Evolutionary conservation across 257 asterid species (phyloP).

Genomic region (Ballota nigra): DNA sequence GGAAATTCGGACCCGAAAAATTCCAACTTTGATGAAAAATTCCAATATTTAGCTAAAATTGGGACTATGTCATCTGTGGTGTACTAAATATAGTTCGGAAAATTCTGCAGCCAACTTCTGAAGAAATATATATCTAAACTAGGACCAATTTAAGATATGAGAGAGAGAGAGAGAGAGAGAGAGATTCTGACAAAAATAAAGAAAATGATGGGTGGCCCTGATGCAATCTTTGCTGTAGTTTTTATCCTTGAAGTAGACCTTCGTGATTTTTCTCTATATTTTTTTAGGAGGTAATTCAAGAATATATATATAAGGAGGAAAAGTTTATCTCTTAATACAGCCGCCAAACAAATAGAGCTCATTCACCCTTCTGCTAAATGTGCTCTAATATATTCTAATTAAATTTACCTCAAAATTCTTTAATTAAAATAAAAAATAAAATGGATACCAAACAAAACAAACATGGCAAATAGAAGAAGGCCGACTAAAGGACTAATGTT

Average conservation of each 20-base stretch:
- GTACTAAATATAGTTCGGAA: not conserved
- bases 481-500: conserved; percentile 27
- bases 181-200: not conserved
- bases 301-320: conserved; percentile 18
- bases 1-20: not conserved
- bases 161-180: conserved; percentile 8
- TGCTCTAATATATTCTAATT: not conserved
- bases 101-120: not conserved
- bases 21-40: not conserved
- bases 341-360: conserved; percentile 40
- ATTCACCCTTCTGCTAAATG: conserved; percentile 1
- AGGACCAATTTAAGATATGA: too few species aligned
- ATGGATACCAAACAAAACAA: not conserved
- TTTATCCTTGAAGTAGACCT: conserved; percentile 25
- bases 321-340: conserved; percentile 24
- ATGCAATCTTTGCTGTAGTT: conserved; percentile 17
- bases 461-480: not conserved
- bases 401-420: too few species aligned
- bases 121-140: not conserved
- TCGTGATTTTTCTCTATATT: not conserved
- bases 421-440: not conserved
- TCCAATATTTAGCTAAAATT: not conserved
- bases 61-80: not conserved
- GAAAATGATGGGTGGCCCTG: conserved; percentile 30
- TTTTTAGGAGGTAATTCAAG: not conserved